These are phyloP conservation scores for Xylariaceae sp. DNA, from an alignment of 2,329 filamentous ascomycete genomes.

Conservation along the genomic window DNA sequence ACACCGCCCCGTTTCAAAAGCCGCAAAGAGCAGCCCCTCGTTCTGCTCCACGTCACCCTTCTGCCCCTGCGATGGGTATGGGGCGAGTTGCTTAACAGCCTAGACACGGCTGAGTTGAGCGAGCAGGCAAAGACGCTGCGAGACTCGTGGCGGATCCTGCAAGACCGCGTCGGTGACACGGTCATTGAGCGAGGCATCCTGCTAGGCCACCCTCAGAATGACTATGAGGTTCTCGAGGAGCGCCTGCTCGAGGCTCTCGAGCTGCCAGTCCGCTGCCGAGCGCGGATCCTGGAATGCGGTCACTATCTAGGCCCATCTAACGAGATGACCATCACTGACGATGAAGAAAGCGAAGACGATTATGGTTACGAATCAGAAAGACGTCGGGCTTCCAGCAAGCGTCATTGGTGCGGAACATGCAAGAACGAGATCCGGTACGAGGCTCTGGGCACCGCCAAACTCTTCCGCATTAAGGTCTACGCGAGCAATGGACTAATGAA, in stretches of 20 bases:
- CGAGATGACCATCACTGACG: slow-evolving; percentile 46
- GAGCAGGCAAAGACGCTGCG: slow-evolving; percentile 54
- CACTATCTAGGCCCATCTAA: slow-evolving; percentile 71
- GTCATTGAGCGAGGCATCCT: slow-evolving; percentile 74
- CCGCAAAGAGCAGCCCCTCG: slow-evolving; percentile 65
- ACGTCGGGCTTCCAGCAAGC: slow-evolving; percentile 37
- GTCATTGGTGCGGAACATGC: slow-evolving; percentile 61
- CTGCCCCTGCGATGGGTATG: slow-evolving; percentile 71
- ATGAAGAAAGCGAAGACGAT: slow-evolving; percentile 51
- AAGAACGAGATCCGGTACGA: slow-evolving; percentile 58
- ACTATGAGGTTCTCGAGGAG: slow-evolving; percentile 80
- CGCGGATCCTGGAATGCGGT: slow-evolving; percentile 73
- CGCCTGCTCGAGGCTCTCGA: slow-evolving; percentile 75
- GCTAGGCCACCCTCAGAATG: slow-evolving; percentile 76
- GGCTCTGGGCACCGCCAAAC: slow-evolving; percentile 54
- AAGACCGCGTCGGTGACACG: slow-evolving; percentile 72
- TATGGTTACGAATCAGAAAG: slow-evolving; percentile 38
- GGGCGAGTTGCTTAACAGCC: slow-evolving; percentile 54
- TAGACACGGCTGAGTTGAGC: slow-evolving; percentile 38
- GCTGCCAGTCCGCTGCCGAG: slow-evolving; percentile 64
- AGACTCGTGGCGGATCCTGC: slow-evolving; percentile 67
- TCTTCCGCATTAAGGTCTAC: slow-evolving; percentile 84
- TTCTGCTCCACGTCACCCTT: slow-evolving; percentile 77
- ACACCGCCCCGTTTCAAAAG: slow-evolving; percentile 62
- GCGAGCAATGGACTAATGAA: slow-evolving; percentile 94